Conservation (phyloP, 2,329 filamentous ascomycete species). For the Cercospora sp. region DNA sequence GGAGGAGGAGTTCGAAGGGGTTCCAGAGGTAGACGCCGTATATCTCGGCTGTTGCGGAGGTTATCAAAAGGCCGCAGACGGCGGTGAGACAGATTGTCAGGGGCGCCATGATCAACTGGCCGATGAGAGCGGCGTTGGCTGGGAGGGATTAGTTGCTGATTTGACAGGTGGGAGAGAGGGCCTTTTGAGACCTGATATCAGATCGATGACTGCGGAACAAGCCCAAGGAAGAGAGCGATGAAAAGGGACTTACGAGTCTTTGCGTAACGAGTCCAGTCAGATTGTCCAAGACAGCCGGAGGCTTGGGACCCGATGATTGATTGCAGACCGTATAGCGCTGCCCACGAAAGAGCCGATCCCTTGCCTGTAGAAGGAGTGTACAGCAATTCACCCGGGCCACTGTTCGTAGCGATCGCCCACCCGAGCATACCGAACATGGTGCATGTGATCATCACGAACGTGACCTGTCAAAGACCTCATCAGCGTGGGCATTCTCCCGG, state of each 20-base stretch:
- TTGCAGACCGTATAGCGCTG: conserved; percentile 21
- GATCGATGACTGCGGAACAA: not conserved
- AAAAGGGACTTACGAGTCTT: conserved; percentile 15
- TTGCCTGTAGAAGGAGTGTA: conserved; percentile 20
- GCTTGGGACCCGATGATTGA: conserved; percentile 21
- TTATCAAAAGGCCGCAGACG: conserved; percentile 33
- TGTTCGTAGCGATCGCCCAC: conserved; percentile 17
- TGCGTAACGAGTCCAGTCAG: conserved; percentile 30
- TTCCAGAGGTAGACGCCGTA: conserved; percentile 33
- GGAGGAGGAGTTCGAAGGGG: conserved; percentile 29
- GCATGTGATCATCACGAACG: conserved; percentile 19
- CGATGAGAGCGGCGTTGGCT: conserved; percentile 19
- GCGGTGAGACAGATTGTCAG: conserved; percentile 20
- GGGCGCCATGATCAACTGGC: conserved; percentile 40
- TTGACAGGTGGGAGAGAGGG: not conserved
- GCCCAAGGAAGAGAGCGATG: not conserved
- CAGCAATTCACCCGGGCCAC: conserved; percentile 13
- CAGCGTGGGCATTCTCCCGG: not conserved
- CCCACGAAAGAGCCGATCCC: conserved; percentile 17
- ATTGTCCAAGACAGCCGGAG: conserved; percentile 22
- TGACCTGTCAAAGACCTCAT: conserved; percentile 2
- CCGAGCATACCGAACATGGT: conserved; percentile 22
- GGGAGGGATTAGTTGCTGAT: not conserved
- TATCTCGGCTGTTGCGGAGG: conserved; percentile 27
- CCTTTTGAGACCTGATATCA: too few species aligned